Conservation (phyloP, 2,329 filamentous ascomycete genomes). For the Rhexocercosporidium sp. region DNA sequence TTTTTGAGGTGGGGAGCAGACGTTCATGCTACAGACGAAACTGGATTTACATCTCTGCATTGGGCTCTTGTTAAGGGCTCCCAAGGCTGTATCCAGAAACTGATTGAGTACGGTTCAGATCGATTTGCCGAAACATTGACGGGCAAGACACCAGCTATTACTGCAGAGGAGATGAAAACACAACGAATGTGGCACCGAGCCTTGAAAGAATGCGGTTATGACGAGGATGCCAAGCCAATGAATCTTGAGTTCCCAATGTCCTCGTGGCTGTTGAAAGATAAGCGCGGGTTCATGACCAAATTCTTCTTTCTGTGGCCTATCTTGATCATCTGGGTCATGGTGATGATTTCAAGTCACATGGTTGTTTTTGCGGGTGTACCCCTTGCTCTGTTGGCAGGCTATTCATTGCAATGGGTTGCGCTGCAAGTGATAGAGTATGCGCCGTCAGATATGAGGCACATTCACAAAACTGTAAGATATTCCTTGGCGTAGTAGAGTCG, state of each 20-base stretch:
- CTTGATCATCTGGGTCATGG: slow-evolving; percentile 70
- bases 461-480: slow-evolving; percentile 80
- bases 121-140: slow-evolving; percentile 87
- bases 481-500: not conserved
- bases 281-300: slow-evolving; percentile 76
- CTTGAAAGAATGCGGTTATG: slow-evolving; percentile 82
- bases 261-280: slow-evolving; percentile 75
- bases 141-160: slow-evolving; percentile 87
- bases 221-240: slow-evolving; percentile 75
- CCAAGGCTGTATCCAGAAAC: slow-evolving; percentile 85
- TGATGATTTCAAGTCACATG: slow-evolving; percentile 76
- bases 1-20: slow-evolving; percentile 95
- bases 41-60: slow-evolving; percentile 92
- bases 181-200: slow-evolving; percentile 81
- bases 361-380: slow-evolving; percentile 80
- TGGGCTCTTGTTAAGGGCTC: slow-evolving; percentile 97
- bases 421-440: slow-evolving; percentile 81
- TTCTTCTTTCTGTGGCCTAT: slow-evolving; percentile 94
- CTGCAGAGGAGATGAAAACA: slow-evolving; percentile 90
- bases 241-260: slow-evolving; percentile 74
- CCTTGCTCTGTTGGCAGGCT: slow-evolving; percentile 67
- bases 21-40: slow-evolving; percentile 87
- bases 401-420: slow-evolving; percentile 76
- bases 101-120: slow-evolving; percentile 95
- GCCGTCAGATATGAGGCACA: slow-evolving; percentile 83